Conservation (phyloP, 2,329 filamentous ascomycete species). For the Dendryphion nanum region DNA sequence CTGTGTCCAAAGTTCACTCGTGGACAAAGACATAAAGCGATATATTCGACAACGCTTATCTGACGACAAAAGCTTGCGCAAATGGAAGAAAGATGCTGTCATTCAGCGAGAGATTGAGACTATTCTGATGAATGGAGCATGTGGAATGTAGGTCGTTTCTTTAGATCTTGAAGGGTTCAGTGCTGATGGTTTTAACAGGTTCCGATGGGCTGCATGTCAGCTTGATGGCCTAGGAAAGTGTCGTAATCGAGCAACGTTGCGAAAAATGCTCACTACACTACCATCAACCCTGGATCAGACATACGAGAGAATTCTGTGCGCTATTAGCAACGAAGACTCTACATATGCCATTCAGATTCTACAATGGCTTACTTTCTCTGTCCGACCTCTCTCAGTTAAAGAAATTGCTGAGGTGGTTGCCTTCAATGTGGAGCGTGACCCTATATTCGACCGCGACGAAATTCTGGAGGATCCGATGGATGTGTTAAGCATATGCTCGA, state of each 20-base stretch:
- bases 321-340: slow-evolving; percentile 14
- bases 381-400: slow-evolving; percentile 14
- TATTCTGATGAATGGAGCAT: slow-evolving; percentile 18
- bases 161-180: neutral
- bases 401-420: slow-evolving; percentile 25
- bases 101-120: slow-evolving; percentile 20
- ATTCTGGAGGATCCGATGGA: slow-evolving; percentile 35
- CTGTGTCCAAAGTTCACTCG: slow-evolving; percentile 7
- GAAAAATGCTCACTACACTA: slow-evolving; percentile 15
- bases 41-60: slow-evolving; percentile 24
- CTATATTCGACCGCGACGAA: slow-evolving; percentile 33
- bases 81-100: slow-evolving; percentile 12
- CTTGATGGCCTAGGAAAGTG: slow-evolving; percentile 21
- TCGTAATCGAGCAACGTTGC: slow-evolving; percentile 16
- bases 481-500: slow-evolving; percentile 29
- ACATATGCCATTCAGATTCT: slow-evolving; percentile 20
- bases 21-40: slow-evolving; percentile 11
- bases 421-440: slow-evolving; percentile 20
- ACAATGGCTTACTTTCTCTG: slow-evolving; percentile 24
- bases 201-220: slow-evolving; percentile 27
- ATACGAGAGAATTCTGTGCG: slow-evolving; percentile 24
- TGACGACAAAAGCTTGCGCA: slow-evolving; percentile 16
- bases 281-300: slow-evolving; percentile 25
- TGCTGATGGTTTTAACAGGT: slow-evolving; percentile 18
- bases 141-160: slow-evolving; percentile 15